Evolutionary conservation across 2,329 filamentous ascomycete genomes (phyloP), one percentile per base, ranked within the genome.

Genomic region (Colletotrichum scovillei): DNA sequence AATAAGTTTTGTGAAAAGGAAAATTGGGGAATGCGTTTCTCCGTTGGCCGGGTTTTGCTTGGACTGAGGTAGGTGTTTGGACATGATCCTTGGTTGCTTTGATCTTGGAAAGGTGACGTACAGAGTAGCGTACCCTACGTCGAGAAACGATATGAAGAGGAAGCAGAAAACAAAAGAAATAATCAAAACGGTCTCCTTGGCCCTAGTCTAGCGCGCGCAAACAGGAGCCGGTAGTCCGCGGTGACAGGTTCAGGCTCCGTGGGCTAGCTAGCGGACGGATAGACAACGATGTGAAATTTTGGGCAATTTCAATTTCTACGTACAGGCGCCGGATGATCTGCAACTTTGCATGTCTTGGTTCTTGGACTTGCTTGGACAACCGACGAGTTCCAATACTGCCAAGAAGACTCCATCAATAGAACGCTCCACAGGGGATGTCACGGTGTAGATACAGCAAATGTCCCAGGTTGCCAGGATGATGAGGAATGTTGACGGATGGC

Each of bases 261-360:
- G 22, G 42, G 38, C 38, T 42, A 42, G 58, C 14, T 46, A 16
- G 57, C 7, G 46, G 12, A 24, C 1, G 30, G 32, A n/a, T 42
- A 9, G 11, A 26, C 11, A 0, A 5, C n/a, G 11, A 0, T 26
- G 6, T 19, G 30, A 24, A n/a, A 35, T 11, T 9, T 52, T 19
- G 5, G 7, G 60, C n/a, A 64, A 38, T 42, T 56, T 55, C 26
- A 24, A 24, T 55, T 46, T 57, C 49, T 52, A 53, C 60, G 30
- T 57, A 56, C 22, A 35, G 32, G 38, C 19, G 14, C 49, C 22
- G 53, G 53, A 56, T 59, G 69, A 72, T 72, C 65, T 72, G 69
- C 69, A 58, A 63, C 58, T 58, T 38, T 11, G 30, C 59, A 46
- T 30, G 59, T 69, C 65, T 56, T 67, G 56, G 28, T 22, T 30